Evolutionary conservation across 768 basidiomycete genomes (phyloP), one percentile per base, ranked within the genome.

Genomic region (Paxillus involutus): DNA sequence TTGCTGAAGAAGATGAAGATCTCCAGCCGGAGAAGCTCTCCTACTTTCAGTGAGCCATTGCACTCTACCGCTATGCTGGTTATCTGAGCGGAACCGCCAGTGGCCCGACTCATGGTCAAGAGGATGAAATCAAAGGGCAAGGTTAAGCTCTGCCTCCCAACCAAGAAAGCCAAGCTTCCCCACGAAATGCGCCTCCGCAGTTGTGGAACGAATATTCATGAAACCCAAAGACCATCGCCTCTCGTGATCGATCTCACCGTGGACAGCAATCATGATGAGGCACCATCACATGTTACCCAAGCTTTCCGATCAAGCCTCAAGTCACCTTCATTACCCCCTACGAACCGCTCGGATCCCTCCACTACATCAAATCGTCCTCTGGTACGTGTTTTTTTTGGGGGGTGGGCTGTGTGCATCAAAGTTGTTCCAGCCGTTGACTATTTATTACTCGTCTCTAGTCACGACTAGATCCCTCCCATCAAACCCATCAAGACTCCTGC

Each of bases 111-210:
- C 30, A 51, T 66, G n/a, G 68, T 67, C 32, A 59, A 52, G 7
- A 52, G 49, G 45, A 66, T 68, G 63, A 61, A 52, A 41, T 70
- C 63, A 11, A 68, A 64, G 29, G 65, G 64, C 32, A 69, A 57
- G 47, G 59, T 68, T 4, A 62, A 64, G 47, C 47, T 63, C 6
- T 52, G 24, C 48, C 51, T 59, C 13, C 63, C 57, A 10, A 32
- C 50, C 33, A 63, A 57, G 47, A 59, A 57, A 45, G 49, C 59
- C 37, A 54, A 53, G 16, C 32, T 9, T 54, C 49, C 67, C 17
- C 62, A 61, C 6, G 36, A 49, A 44, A 53, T 49, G 53, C 66
- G 53, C 21, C 58, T 63, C 12, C 59, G 30, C 17, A 61, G 59
- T n/a, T 19, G 44, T 47, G 24, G 52, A 37, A 51, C 48, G 44